Evolutionary conservation across 108 stramenopile genomes (phyloP).

Genomic region (Cylindrotheca closterium): DNA sequence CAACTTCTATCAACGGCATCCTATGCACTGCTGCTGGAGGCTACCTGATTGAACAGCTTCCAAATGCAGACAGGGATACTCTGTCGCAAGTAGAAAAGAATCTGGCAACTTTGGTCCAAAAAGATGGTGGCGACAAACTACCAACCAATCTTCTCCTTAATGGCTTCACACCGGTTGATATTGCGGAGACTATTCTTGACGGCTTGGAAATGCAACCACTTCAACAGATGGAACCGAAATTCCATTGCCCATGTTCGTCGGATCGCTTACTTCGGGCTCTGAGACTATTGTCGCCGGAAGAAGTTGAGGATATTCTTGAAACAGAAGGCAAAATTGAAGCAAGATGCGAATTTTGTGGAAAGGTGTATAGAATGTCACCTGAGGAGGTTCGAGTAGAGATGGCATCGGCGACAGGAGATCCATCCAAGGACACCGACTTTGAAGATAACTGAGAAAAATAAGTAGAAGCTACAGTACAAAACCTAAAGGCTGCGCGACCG

Average conservation of each 20-base stretch:
- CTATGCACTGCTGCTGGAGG: slow-evolving; percentile 86
- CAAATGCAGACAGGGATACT: slow-evolving; percentile 56
- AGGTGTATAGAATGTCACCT: slow-evolving; percentile 66
- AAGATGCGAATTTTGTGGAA: slow-evolving; percentile 86
- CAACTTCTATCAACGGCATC: slow-evolving; percentile 68
- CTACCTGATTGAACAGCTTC: slow-evolving; percentile 85
- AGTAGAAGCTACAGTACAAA: background rate
- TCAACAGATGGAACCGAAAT: slow-evolving; percentile 58
- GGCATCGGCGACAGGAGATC: slow-evolving; percentile 63
- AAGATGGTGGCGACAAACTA: slow-evolving; percentile 67
- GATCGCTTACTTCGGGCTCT: slow-evolving; percentile 75
- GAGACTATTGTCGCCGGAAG: slow-evolving; percentile 68
- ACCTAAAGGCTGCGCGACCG: background rate
- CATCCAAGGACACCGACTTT: slow-evolving; percentile 58
- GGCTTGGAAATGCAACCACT: slow-evolving; percentile 78
- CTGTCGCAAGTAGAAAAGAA: slow-evolving; percentile 62
- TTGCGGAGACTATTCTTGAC: slow-evolving; percentile 70
- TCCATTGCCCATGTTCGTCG: slow-evolving; percentile 67
- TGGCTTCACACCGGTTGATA: slow-evolving; percentile 75
- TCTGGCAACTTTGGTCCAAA: slow-evolving; percentile 63
- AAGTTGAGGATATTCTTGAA: slow-evolving; percentile 74
- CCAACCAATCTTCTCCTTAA: slow-evolving; percentile 67
- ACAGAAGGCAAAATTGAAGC: slow-evolving; percentile 79
- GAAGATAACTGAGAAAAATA: slow-evolving; percentile 12
- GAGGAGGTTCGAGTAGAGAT: slow-evolving; percentile 68